A percentile compares a stretch with the other conserved stretches of the same genome.
phyloP scores from a whole-genome alignment of 1,139 yeast species.

The Blastobotrys malaysiensis region DNA sequence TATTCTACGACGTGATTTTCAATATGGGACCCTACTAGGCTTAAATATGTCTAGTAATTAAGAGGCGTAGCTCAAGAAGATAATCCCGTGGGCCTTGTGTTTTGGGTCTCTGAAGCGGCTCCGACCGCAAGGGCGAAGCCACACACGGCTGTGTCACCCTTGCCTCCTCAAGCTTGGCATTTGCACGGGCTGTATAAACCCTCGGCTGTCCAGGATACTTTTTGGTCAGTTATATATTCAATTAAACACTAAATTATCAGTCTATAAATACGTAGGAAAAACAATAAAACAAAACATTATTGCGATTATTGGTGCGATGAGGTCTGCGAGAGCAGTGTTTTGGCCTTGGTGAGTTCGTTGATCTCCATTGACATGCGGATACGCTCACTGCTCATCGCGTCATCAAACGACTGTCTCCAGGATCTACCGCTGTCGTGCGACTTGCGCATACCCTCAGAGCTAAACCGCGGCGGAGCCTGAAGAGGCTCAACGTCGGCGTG shows the following conservation, averaged over 20 bases:
- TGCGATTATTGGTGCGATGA: background rate
- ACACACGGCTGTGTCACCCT: background rate
- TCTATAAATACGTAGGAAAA: background rate
- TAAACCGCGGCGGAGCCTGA: constrained; percentile 3
- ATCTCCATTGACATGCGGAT: constrained; percentile 18
- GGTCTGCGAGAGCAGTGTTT: constrained; percentile 6
- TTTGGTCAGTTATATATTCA: background rate
- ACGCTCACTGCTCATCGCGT: constrained; percentile 11
- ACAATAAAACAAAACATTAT: background rate
- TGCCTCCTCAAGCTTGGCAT: background rate
- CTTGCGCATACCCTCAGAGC: background rate
- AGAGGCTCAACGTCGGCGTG: constrained; percentile 1
- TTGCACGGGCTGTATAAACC: too few relatives aligned
- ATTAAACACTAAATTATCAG: background rate
- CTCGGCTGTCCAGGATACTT: too few relatives aligned
- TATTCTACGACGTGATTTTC: too few relatives aligned
- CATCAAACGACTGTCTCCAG: constrained; percentile 14
- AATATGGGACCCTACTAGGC: background rate
- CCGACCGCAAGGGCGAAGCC: background rate
- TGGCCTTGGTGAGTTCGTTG: constrained; percentile 17
- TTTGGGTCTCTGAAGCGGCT: background rate
- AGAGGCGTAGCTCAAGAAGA: background rate
- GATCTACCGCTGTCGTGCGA: background rate
- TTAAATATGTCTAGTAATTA: background rate
- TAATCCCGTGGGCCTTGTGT: background rate